Base-by-base conservation (phyloP, 1,284 basidiomycete species). In the Tylopilus sp. region DNA sequence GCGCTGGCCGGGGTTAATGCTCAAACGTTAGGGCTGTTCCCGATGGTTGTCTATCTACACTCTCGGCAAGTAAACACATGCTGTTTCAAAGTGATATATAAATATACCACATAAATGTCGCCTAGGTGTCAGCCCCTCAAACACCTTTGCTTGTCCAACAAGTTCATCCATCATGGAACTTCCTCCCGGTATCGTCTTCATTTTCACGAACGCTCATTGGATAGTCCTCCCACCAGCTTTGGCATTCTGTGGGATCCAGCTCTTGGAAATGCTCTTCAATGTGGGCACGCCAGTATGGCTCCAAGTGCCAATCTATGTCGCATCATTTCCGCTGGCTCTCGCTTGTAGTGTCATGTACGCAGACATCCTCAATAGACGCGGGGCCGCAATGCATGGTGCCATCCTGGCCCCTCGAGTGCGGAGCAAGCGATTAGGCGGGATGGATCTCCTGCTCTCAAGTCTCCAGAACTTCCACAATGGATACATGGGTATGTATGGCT, bases 331-430 rank as follows among this genome's bases (percentile, higher is more conserved):
- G 3, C 35, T 65, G 10, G 59, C 57, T 19, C 37, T 74, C 6
- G 57, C 58, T 1, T 40, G 64, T 2, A 56, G 50, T 22, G 39
- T 61, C 24, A 40, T 55, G 1, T 69, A 63, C 48, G 43, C 52
- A 31, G 61, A 70, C 29, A 47, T 62, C n/a, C 52, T 53, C 5
- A 53, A 72, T 35, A 60, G 50, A n/a, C 61, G 62, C 4, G 61
- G 65, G 20, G 74, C 74, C 31, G 59, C 62, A 9, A 48, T 62
- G 22, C 58, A 60, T 24, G 73, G 72, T 4, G 75, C 75, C 5
- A 59, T 67, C 20, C 52, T 72, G 2, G 61, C 70, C 1, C 70
- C 73, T 7, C 51, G 35, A 29, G 60, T 72, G 41, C 57, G 62
- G 2, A 70, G 66, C 52, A 68, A 55, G 24, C 68, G 63, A 57